phyloP scores from a whole-genome alignment of 2,329 filamentous ascomycete genomes.

The Eutypella sp. region DNA sequence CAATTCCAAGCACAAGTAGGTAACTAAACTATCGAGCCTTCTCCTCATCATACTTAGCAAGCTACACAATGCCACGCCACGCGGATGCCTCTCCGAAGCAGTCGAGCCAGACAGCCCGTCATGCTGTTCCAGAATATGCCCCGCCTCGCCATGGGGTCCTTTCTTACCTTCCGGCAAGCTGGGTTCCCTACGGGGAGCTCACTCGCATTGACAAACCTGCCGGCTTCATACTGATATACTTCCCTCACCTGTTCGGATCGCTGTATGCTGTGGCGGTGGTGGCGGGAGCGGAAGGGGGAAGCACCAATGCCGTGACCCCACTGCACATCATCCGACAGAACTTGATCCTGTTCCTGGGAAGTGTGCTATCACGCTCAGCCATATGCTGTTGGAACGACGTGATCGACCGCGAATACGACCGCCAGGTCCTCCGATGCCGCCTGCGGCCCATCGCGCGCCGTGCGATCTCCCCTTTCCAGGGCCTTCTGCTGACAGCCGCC shows the following conservation, averaged over 20 bases:
- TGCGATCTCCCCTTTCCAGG: background rate
- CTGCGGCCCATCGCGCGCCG: background rate
- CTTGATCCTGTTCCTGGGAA: background rate
- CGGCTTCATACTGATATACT: background rate
- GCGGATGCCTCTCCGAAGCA: background rate
- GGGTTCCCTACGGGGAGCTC: background rate
- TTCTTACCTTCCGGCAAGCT: background rate
- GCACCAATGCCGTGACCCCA: background rate
- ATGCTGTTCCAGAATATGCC: background rate
- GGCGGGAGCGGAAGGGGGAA: no score
- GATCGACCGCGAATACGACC: background rate
- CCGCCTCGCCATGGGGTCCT: background rate
- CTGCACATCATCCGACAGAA: background rate
- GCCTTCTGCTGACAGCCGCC: background rate
- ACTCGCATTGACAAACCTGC: background rate
- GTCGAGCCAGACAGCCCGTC: background rate
- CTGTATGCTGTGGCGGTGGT: background rate
- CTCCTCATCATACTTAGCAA: no score
- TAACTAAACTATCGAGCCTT: background rate
- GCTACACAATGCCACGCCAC: background rate
- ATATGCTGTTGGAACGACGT: background rate
- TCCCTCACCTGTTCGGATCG: background rate
- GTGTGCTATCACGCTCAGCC: background rate
- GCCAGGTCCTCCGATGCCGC: background rate
- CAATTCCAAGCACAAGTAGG: background rate